Evolutionary conservation across 805 yeast genomes (phyloP).

Genomic region (Komagataella pastoris): DNA sequence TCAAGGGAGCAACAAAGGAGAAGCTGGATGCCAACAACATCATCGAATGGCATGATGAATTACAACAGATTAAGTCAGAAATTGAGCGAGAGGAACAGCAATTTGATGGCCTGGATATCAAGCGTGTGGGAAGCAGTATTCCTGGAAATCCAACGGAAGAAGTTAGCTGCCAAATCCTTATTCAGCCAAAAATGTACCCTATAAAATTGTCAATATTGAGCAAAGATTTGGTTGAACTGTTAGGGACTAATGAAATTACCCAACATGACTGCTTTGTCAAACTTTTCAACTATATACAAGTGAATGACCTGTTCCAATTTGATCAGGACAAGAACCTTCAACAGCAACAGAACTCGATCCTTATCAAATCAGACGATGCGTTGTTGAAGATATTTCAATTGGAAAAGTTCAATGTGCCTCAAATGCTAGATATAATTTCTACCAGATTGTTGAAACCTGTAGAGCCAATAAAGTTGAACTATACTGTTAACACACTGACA

Average conservation of each 20-base stretch:
- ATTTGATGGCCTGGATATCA: constrained; percentile 85
- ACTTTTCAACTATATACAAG: constrained; percentile 20
- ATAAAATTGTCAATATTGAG: constrained; percentile 51
- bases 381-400: constrained; percentile 30
- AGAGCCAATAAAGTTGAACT: constrained; percentile 68
- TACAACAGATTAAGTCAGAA: constrained; percentile 14
- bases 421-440: constrained; percentile 53
- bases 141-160: constrained; percentile 24
- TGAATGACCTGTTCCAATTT: constrained; percentile 22
- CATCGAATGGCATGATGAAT: constrained; percentile 85
- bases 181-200: constrained; percentile 72
- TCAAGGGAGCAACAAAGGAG: constrained; percentile 6
- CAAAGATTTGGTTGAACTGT: constrained; percentile 45
- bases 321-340: constrained; percentile 7
- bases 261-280: constrained; percentile 63
- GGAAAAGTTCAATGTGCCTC: constrained; percentile 51
- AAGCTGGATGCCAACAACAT: constrained; percentile 21
- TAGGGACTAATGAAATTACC: constrained; percentile 69
- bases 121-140: constrained; percentile 49
- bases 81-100: constrained; percentile 21
- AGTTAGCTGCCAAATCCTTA: constrained; percentile 55
- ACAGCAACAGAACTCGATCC: constrained; percentile 11
- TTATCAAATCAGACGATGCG: constrained; percentile 27
- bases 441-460: constrained; percentile 62
- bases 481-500: constrained; percentile 62